phyloP scores from a whole-genome alignment of 139 green algal genomes.

The Nannochloris sp. region DNA sequence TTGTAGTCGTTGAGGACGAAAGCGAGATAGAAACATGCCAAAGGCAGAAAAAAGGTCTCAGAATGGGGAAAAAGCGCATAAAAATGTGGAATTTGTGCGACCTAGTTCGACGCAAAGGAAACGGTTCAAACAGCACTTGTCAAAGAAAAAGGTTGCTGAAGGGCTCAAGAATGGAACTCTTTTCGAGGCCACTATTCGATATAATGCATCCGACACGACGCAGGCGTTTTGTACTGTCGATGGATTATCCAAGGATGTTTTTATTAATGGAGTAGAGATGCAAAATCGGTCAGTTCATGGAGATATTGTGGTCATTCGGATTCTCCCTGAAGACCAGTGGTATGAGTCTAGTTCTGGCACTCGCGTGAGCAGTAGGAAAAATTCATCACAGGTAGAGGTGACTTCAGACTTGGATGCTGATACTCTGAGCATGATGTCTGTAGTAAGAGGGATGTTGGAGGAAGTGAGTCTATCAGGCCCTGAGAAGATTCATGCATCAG shows the following conservation, averaged over 20 bases:
- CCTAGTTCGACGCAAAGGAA: too few relatives aligned
- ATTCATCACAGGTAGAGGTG: too few relatives aligned
- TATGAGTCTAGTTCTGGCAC: not conserved
- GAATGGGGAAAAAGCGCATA: not conserved
- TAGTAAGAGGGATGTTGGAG: too few relatives aligned
- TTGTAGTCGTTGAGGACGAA: not conserved
- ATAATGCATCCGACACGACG: not conserved
- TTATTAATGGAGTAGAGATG: constrained; percentile 30
- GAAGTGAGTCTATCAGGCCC: too few relatives aligned
- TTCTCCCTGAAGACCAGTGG: constrained; percentile 35
- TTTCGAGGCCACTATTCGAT: constrained; percentile 4
- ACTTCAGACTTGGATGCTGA: too few relatives aligned
- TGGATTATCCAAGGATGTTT: constrained; percentile 53
- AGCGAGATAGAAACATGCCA: not conserved
- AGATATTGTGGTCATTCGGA: constrained; percentile 64
- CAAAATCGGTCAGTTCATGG: constrained; percentile 72
- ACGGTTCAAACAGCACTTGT: not conserved
- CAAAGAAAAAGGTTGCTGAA: not conserved
- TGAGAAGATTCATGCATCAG: too few relatives aligned
- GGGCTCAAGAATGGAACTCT: not conserved
- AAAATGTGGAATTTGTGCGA: too few relatives aligned
- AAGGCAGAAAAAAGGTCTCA: not conserved
- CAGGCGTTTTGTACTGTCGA: constrained; percentile 53
- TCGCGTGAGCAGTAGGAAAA: too few relatives aligned
- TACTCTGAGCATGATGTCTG: too few relatives aligned